phyloP scores from a whole-genome alignment of 768 basidiomycete species.

The Boletus edulis region DNA sequence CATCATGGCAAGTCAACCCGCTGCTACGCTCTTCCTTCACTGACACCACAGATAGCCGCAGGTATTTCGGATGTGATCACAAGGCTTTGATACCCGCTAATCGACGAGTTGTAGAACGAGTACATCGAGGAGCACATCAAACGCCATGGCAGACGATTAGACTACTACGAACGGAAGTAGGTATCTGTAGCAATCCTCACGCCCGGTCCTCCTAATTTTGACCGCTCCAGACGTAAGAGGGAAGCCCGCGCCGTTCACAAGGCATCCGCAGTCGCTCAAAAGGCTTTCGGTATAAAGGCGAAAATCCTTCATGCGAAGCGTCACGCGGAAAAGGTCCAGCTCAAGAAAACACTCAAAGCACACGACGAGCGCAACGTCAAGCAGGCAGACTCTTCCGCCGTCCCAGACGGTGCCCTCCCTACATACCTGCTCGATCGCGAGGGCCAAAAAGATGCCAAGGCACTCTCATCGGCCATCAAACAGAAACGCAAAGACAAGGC shows the following conservation, averaged over 20 bases:
- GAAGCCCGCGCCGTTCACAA: conserved; percentile 77
- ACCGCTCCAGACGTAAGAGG: conserved; percentile 63
- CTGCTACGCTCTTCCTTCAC: neutral
- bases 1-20: conserved; percentile 25
- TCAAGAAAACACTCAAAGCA: conserved; percentile 99
- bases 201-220: neutral
- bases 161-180: conserved; percentile 94
- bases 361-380: conserved; percentile 99
- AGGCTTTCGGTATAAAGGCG: conserved; percentile 94
- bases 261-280: conserved; percentile 83
- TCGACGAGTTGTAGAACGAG: conserved; percentile 67
- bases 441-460: conserved; percentile 97
- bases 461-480: conserved; percentile 93
- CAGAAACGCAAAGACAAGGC: conserved; percentile 99
- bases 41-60: conserved; percentile 52
- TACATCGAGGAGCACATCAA: conserved; percentile 99
- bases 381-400: conserved; percentile 78
- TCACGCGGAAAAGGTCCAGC: conserved; percentile 95
- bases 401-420: conserved; percentile 89
- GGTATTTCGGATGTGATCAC: conserved; percentile 37
- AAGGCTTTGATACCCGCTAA: conserved; percentile 7
- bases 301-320: conserved; percentile 97
- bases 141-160: conserved; percentile 92
- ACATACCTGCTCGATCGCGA: conserved; percentile 96
- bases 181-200: conserved; percentile 26